phyloP scores from a whole-genome alignment of 768 basidiomycete species.

The Naematelia aurantialba region DNA sequence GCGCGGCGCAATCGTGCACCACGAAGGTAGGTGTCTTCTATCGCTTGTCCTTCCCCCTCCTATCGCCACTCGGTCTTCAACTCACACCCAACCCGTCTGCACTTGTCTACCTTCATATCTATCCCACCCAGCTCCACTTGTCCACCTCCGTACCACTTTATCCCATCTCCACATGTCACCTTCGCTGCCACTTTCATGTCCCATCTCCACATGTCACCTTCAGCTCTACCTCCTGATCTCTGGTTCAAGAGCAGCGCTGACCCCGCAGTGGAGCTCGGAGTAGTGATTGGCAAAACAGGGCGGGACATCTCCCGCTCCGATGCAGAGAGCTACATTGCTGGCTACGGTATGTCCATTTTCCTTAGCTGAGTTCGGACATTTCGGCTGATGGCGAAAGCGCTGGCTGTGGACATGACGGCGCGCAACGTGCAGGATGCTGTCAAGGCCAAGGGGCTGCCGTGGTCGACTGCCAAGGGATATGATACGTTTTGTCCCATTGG shows the following conservation, averaged over 20 bases:
- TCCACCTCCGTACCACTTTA: neutral
- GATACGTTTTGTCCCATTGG: constrained; percentile 93
- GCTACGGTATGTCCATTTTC: constrained; percentile 64
- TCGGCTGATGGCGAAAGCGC: constrained; percentile 57
- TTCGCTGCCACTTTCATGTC: neutral
- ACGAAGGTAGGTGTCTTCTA: constrained; percentile 75
- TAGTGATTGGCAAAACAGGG: constrained; percentile 87
- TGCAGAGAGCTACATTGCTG: constrained; percentile 77
- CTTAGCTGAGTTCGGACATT: constrained; percentile 1
- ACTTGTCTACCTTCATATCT: neutral
- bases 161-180: neutral
- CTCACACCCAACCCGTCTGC: neutral
- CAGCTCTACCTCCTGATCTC: too few species aligned
- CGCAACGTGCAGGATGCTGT: constrained; percentile 90
- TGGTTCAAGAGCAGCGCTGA: constrained; percentile 1
- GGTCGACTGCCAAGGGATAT: constrained; percentile 95
- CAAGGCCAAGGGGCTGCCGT: constrained; percentile 90
- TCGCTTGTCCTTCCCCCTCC: too few species aligned
- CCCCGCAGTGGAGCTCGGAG: constrained; percentile 77
- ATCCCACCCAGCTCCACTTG: neutral
- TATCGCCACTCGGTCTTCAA: neutral
- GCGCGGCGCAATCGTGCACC: constrained; percentile 72
- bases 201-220: too few species aligned
- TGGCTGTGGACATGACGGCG: constrained; percentile 95
- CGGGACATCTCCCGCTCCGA: constrained; percentile 71